Evolutionary conservation across 2,329 filamentous ascomycete genomes (phyloP), one percentile per base, ranked within the genome.

Genomic region (Microdochium trichocladiopsis): DNA sequence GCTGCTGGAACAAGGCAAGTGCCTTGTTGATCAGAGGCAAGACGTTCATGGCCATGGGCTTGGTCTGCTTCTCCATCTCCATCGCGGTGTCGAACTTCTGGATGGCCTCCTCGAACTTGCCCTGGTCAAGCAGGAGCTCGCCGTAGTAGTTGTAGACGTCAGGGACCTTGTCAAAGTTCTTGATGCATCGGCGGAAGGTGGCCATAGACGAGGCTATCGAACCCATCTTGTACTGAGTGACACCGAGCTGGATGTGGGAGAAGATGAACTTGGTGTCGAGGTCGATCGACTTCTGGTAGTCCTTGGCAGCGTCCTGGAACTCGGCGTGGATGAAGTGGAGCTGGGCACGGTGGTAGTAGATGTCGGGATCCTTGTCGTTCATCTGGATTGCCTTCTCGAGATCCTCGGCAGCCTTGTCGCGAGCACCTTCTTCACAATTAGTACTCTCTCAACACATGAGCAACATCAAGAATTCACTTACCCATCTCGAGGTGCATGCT

Each of bases 61-160:
- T 95, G 58, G 84, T 86, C 71, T 90, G 85, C 78, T 94, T 95
- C 81, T 99, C 94, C 87, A 97, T 93, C 67, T 97, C 92, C 59
- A 97, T 92, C n/a, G 94, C 94, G 24, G 86, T 94, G 69, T 99
- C 94, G 65, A 99, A 99, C 74, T 96, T 96, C 75, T 96, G 89
- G 57, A 99, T 91, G 24, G 94, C 94, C 69, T 99, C 93, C 54
- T 89, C 79, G 73, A 87, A 97, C 72, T 96, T 96, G 72, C 90
- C 87, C 77, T 97, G 94, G 76, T 99, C 94, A 51, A 99, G 84
- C 53, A 99, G 80, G 52, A 99, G 81, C 76, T 99, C 94, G 64
- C 94, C 94, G 65, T 96, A 97, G 82, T 99, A 99, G 80, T 99
- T 99, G 80, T 97, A 99, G 41, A 97, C 94, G 66, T 99, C 94